phyloP scores from a whole-genome alignment of 441 rosid genomes.

The Corymbia citriodora region DNA sequence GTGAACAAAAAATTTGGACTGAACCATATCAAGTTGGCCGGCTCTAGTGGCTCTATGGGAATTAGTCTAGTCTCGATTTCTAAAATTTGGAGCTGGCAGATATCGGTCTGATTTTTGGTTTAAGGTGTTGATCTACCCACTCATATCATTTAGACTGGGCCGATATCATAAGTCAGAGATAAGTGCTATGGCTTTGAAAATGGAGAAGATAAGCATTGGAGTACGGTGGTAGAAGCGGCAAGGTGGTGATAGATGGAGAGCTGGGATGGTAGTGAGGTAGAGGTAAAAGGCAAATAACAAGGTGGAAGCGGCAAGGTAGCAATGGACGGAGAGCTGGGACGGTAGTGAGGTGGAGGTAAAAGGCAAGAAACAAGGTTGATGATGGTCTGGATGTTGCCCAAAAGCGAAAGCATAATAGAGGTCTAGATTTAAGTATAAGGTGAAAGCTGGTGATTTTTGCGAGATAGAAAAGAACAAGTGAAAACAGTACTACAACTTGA shows the following conservation, averaged over 20 bases:
- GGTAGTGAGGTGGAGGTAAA: no score
- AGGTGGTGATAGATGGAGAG: no score
- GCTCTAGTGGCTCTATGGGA: fast-evolving
- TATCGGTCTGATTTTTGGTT: fast-evolving
- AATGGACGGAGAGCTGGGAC: no score
- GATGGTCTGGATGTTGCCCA: neutral
- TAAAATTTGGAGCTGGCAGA: neutral
- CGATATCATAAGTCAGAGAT: neutral
- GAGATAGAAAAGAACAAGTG: neutral
- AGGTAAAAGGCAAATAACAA: no score
- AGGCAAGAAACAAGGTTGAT: no score
- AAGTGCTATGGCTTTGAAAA: neutral
- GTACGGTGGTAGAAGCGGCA: no score
- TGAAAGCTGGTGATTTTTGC: neutral
- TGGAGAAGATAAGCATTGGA: neutral
- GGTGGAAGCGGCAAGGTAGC: no score
- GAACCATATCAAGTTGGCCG: fast-evolving
- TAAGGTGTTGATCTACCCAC: neutral
- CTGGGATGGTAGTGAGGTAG: no score
- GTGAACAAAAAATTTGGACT: fast-evolving
- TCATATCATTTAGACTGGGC: fast-evolving
- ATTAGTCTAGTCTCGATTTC: fast-evolving
- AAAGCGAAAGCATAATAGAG: no score
- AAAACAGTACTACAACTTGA: no score
- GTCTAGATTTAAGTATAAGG: neutral